phyloP scores from a whole-genome alignment of 768 basidiomycete genomes.

The Lactarius vividus region DNA sequence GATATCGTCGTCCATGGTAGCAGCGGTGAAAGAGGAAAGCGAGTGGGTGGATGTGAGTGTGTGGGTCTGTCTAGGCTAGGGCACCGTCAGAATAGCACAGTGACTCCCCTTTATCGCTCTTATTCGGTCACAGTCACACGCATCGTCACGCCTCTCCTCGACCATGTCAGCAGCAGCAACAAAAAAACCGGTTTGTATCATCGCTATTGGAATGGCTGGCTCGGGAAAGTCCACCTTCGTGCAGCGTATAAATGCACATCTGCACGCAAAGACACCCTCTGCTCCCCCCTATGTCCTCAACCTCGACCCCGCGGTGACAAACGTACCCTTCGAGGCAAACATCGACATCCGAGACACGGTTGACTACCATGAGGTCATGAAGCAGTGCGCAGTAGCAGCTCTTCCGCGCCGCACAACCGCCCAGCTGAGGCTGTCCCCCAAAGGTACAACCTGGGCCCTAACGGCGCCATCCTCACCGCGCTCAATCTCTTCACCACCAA shows the following conservation, averaged over 20 bases:
- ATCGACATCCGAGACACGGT: conserved; percentile 98
- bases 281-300: conserved; percentile 94
- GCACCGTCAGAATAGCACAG: neutral
- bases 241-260: conserved; percentile 88
- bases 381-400: conserved; percentile 73
- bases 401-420: conserved; percentile 15
- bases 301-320: conserved; percentile 93
- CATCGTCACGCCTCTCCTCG: neutral
- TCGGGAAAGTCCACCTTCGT: conserved; percentile 98
- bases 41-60: neutral
- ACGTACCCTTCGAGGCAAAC: conserved; percentile 90
- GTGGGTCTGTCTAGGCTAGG: neutral
- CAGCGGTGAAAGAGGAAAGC: neutral
- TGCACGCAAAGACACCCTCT: conserved; percentile 64
- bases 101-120: conserved; percentile 25
- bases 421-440: conserved; percentile 13
- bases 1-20: conserved; percentile 25
- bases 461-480: conserved; percentile 95
- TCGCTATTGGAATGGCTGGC: conserved; percentile 95
- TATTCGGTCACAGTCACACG: neutral
- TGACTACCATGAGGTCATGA: conserved; percentile 98
- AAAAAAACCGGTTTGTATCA: conserved; percentile 76
- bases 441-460: conserved; percentile 97
- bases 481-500: conserved; percentile 98
- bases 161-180: neutral